Evolutionary conservation across 2,329 filamentous ascomycete species (phyloP), one percentile per base, ranked within the genome.

Genomic region (Aspergillus candidus): DNA sequence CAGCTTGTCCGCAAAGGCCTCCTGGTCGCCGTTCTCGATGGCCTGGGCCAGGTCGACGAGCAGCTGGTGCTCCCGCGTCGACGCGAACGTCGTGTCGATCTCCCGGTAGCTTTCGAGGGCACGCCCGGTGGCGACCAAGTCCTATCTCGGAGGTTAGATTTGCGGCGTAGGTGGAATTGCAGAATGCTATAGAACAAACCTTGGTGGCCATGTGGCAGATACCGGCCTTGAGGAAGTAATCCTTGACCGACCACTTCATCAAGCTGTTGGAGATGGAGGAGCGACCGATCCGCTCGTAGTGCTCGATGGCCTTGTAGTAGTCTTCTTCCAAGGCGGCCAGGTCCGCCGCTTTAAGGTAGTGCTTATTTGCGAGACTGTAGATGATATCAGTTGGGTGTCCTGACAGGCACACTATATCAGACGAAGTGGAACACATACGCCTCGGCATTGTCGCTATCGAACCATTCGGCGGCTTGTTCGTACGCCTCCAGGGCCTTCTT

Each of bases 191-290:
- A 6, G 6, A 17, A 46, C 57, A 32, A 64, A 72, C 72, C 44
- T 71, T 75, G n/a, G 77, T 76, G 43, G 80, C 81, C 32, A 97
- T 76, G 65, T 94, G 85, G 72, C 90, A 96, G 62, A 97, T 86
- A 29, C 89, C 90, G 1, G 88, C 88, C 72, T 96, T 95, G 60
- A 97, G 77, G 60, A 96, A 83, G 71, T 96, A 96, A 54, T 96
- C 89, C 70, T 96, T 97, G 52, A 97, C 88, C 38, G 82, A 88
- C 80, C 88, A 94, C 64, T 84, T 86, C 86, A 94, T 91, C 46
- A 95, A 75, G 67, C 94, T 93, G 74, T 94, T 96, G 67, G 83
- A 83, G 58, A 95, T 82, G 31, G 84, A 85, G 35, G 79, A 77
- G 45, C 79, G 77, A 34, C 88, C 86, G 38, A 96, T 88, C 60